Evolutionary conservation across 2,329 filamentous ascomycete species (phyloP).

Genomic region (Hirsutella minnesotensis): DNA sequence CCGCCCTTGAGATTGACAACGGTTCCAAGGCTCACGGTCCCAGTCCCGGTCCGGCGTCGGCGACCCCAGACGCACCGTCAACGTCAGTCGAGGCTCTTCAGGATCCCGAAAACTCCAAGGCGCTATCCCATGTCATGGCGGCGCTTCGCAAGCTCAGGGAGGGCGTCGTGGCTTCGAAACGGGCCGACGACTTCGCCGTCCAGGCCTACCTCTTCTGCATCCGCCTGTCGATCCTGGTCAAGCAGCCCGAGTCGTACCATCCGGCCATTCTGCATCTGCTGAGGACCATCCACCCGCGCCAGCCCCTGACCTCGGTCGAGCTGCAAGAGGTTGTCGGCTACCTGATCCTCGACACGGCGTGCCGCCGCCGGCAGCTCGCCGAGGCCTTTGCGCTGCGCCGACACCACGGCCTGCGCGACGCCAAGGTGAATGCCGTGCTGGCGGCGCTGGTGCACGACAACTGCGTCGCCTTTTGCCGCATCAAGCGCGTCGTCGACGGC

Average conservation of each 20-base stretch:
- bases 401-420: conserved; percentile 49
- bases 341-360: conserved; percentile 77
- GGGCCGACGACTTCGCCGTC: conserved; percentile 71
- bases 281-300: conserved; percentile 52
- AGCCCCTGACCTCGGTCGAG: conserved; percentile 60
- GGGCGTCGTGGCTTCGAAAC: conserved; percentile 67
- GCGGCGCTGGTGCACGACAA: conserved; percentile 67
- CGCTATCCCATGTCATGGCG: conserved; percentile 63
- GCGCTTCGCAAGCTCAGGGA: conserved; percentile 88
- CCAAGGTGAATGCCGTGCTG: conserved; percentile 58
- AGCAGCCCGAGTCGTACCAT: conserved; percentile 79
- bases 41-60: background rate
- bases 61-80: background rate
- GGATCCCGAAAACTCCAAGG: conserved; percentile 33
- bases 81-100: conserved; percentile 7
- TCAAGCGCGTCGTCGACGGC: conserved; percentile 63
- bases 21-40: background rate
- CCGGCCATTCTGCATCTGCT: conserved; percentile 76
- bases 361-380: conserved; percentile 62
- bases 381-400: conserved; percentile 60
- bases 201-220: conserved; percentile 88
- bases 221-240: conserved; percentile 67
- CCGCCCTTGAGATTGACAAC: conserved; percentile 37
- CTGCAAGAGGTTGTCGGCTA: conserved; percentile 71
- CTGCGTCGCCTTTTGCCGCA: conserved; percentile 65